Base-by-base conservation (phyloP, 2,329 filamentous ascomycete genomes). In the Fusarium pseudograminearum region DNA sequence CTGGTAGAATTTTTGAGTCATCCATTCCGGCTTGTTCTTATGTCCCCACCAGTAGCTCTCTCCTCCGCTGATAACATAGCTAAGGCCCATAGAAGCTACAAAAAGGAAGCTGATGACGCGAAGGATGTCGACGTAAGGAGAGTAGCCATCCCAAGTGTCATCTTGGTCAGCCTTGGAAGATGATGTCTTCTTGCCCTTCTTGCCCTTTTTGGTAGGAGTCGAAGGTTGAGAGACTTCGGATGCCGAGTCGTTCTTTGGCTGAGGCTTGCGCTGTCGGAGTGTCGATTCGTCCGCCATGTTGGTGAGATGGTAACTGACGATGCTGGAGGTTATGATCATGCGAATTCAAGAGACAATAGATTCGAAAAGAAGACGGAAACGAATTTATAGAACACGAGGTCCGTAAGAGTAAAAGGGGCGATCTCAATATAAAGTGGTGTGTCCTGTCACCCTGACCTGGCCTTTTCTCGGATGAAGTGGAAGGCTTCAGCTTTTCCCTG, bases 11-110 rank as follows among this genome's bases (percentile, higher is more conserved):
- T 86, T 79, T 74, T 85, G 40, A 77, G 84, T 76, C 81, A 90
- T 74, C 83, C 91, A 89, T 81, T 90, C 74, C 80, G 91, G 80
- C 80, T 84, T 82, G 83, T 90, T 70, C 84, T 82, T 81, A 76
- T 86, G 79, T 67, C 83, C 89, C 91, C 91, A 96, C 60, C 89
- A 85, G 69, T 90, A 84, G 61, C 87, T 90, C 76, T 93, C 87
- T 65, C 91, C 91, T 66, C 86, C 84, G 45, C 91, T 93, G 72
- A 92, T 84, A 69, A 94, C 87, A 80, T 94, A 95, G 80, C 91
- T 94, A 57, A 94, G 83, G 20, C 87, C 89, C 74, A 85, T 88
- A 26, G 89, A 92, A 47, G 90, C 86, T 44, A 93, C 72, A 34
- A 91, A 70, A 16, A 94, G 79, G 57, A 92, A 92, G 33, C 85